phyloP scores from a whole-genome alignment of 2,329 filamentous ascomycete genomes.

The Clonostachys byssicola region DNA sequence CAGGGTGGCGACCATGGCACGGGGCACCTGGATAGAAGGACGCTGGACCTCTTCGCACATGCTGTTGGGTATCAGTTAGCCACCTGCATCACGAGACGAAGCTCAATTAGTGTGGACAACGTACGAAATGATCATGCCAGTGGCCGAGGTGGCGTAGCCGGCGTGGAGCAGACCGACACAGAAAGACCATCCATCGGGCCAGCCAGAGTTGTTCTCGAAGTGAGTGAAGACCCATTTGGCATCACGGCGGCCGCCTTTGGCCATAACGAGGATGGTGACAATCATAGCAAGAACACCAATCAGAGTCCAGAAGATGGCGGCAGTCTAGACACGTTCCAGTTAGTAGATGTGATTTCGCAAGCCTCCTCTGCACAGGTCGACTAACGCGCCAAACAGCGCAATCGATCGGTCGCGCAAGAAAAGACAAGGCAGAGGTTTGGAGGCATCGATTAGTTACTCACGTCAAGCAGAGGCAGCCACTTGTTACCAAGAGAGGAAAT shows the following conservation, averaged over 20 bases:
- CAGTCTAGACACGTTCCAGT: conserved; percentile 41
- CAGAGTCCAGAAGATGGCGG: conserved; percentile 73
- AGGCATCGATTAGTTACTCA: conserved; percentile 31
- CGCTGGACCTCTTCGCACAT: conserved; percentile 72
- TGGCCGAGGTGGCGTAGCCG: conserved; percentile 70
- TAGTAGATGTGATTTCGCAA: not conserved
- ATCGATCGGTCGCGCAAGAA: not conserved
- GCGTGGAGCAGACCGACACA: conserved; percentile 69
- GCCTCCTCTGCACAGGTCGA: not conserved
- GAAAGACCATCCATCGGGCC: conserved; percentile 69
- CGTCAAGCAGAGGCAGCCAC: conserved; percentile 65
- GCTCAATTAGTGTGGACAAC: conserved; percentile 17
- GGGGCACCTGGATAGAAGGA: conserved; percentile 64
- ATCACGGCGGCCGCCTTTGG: conserved; percentile 61
- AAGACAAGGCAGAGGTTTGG: not conserved
- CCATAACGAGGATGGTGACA: conserved; percentile 58
- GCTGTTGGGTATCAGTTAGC: conserved; percentile 22
- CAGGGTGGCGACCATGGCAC: conserved; percentile 67
- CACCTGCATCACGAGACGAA: not conserved
- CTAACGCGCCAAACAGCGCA: not conserved
- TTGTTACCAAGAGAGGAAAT: conserved; percentile 65
- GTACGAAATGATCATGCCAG: conserved; percentile 76
- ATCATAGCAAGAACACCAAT: conserved; percentile 63
- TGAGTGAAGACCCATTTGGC: conserved; percentile 63
- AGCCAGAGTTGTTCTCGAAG: conserved; percentile 66